Evolutionary conservation across 371 early-diverging fungal genomes (phyloP), one percentile per base, ranked within the genome.

Genomic region (Haplosporangium sp.): DNA sequence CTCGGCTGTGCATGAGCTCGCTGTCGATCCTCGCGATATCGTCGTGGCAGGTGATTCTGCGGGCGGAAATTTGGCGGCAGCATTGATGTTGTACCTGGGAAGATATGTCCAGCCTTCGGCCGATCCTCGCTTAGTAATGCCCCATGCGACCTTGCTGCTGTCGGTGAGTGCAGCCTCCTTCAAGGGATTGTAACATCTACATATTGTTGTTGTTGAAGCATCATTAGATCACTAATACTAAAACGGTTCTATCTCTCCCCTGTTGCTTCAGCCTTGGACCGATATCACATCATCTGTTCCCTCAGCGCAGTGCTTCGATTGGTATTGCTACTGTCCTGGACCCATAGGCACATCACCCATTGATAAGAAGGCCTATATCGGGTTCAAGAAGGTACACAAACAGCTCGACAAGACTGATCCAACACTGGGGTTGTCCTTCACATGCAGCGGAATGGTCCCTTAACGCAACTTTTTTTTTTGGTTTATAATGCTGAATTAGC

Each of bases 11-110:
- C 37, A 59, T 1, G 59, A 60, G 18, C 12, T 71, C 42, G 41
- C 64, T 6, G 69, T 82, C 13, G 71, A 76, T 61, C 83, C 85
- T 11, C 38, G 66, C 14, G 70, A 83, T 41, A 72, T 88, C 55
- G 69, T 85, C 47, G 53, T 90, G 0, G 85, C 81, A 59, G 92
- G 90, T n/a, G 90, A 90, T 57, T 85, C 85, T 13, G 91, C 91
- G 40, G 92, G 92, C 13, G 90, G 89, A 14, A 87, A 87, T 42
- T 67, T 91, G 37, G 67, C 83, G 20, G 80, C 84, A 42, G 79
- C 83, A 0, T 80, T 88, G 16, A 62, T 69, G 64, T 2, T 60
- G 23, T 77, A 77, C 45, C 45, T 77, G 72, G 14, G 16, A 4
- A 47, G 29, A 8, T 77, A 77, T 61, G 79, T 77, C n/a, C 71